phyloP scores from a whole-genome alignment of 1,284 basidiomycete species.

The Wolfiporia cocos region DNA sequence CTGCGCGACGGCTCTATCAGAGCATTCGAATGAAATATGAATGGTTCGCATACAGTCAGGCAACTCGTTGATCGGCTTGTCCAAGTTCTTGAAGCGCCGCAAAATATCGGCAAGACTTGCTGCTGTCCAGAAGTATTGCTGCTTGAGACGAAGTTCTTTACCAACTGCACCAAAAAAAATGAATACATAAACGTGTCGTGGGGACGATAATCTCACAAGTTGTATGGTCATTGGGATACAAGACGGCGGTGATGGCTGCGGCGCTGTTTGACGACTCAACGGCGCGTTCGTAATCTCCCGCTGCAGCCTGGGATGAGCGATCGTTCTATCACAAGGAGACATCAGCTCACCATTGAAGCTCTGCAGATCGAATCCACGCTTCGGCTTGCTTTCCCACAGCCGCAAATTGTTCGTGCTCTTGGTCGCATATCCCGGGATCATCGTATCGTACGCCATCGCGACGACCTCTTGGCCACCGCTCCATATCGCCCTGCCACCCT shows the following conservation, averaged over 20 bases:
- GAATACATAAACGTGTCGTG: conserved; percentile 2
- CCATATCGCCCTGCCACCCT: conserved; percentile 69
- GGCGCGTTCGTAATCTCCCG: conserved; percentile 86
- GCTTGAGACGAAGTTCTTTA: conserved; percentile 89
- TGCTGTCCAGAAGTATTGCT: conserved; percentile 92
- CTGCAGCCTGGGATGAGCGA: conserved; percentile 27
- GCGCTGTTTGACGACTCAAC: conserved; percentile 84
- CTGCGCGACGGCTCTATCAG: conserved; percentile 26
- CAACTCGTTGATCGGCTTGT: conserved; percentile 69
- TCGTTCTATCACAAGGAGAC: not conserved
- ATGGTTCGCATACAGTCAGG: conserved; percentile 57
- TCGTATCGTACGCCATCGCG: conserved; percentile 86
- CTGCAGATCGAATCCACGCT: conserved; percentile 88
- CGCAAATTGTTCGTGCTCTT: conserved; percentile 75
- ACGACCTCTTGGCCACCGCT: conserved; percentile 87
- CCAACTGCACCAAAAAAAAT: conserved; percentile 45
- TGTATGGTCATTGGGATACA: conserved; percentile 84
- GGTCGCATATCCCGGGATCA: conserved; percentile 83
- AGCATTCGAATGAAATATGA: not conserved
- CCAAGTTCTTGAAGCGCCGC: conserved; percentile 76
- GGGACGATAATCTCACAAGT: conserved; percentile 35
- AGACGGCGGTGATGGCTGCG: conserved; percentile 84
- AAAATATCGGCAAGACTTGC: conserved; percentile 85
- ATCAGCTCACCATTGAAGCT: conserved; percentile 76
- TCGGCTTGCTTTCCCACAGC: conserved; percentile 83